Conservation (phyloP, 306 rosid species). For the Quercus glauca region DNA sequence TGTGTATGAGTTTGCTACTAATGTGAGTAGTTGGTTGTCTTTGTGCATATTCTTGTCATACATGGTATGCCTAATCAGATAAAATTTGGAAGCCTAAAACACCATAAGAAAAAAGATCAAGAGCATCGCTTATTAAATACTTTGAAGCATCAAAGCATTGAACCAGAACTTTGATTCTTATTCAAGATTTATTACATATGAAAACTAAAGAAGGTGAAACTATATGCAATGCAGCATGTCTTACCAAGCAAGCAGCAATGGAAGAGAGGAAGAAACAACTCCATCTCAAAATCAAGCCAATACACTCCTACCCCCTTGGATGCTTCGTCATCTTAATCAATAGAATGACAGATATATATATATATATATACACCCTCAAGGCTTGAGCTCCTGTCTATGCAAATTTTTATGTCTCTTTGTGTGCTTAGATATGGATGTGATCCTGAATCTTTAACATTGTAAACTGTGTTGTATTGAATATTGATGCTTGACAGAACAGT, state of each 20-base stretch:
- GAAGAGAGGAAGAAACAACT: constrained; percentile 8
- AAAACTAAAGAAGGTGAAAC: background rate
- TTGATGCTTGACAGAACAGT: too few relatives aligned
- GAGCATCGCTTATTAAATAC: too few relatives aligned
- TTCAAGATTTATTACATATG: background rate
- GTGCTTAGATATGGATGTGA: background rate
- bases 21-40: too few relatives aligned
- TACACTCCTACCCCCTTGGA: constrained; percentile 54
- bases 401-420: background rate
- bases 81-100: too few relatives aligned
- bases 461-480: too few relatives aligned
- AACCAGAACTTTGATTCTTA: too few relatives aligned
- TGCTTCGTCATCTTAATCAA: constrained; percentile 43
- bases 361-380: background rate
- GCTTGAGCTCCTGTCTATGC: background rate
- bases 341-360: constrained; percentile 8
- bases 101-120: too few relatives aligned
- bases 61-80: too few relatives aligned
- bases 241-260: constrained; percentile 12
- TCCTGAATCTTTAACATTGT: background rate
- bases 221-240: constrained; percentile 25
- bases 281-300: constrained; percentile 8
- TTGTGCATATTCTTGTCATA: too few relatives aligned
- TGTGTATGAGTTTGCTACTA: too few relatives aligned
- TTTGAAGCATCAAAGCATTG: too few relatives aligned